phyloP scores from a whole-genome alignment of 306 rosid species.

The Sesbania bispinosa region DNA sequence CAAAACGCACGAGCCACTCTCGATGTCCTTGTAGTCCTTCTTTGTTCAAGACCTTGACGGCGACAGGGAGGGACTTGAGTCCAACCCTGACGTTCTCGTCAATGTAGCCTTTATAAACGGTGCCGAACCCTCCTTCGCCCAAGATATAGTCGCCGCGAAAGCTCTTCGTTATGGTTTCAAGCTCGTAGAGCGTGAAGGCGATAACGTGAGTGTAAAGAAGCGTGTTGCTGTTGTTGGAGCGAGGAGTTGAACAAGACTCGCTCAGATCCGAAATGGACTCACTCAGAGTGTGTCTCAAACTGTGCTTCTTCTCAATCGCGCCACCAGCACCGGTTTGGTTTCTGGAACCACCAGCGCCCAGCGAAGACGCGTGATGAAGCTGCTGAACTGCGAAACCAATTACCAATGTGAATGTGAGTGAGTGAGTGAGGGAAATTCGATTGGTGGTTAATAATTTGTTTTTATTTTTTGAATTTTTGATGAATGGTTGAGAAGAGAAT shows the following conservation, averaged over 20 bases:
- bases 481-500: neutral
- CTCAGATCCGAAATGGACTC: conserved; percentile 87
- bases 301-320: conserved; percentile 37
- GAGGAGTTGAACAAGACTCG: conserved; percentile 83
- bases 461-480: no score
- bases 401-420: conserved; percentile 9
- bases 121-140: conserved; percentile 98
- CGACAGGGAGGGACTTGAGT: conserved; percentile 92
- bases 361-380: conserved; percentile 49
- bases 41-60: conserved; percentile 93
- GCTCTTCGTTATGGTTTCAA: conserved; percentile 96
- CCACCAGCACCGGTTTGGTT: conserved; percentile 6
- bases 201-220: conserved; percentile 84
- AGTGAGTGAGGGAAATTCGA: neutral
- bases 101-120: conserved; percentile 95
- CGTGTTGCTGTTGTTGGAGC: conserved; percentile 70
- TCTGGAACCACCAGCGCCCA: conserved; percentile 21
- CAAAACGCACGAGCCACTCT: conserved; percentile 82
- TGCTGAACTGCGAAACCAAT: conserved; percentile 63
- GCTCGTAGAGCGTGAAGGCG: conserved; percentile 87
- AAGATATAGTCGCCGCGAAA: conserved; percentile 91
- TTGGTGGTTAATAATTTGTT: no score
- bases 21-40: conserved; percentile 99
- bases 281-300: conserved; percentile 34
- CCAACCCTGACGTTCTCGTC: conserved; percentile 97